phyloP scores from a whole-genome alignment of 202 grass and related monocot genomes.

The Musa balbisiana region DNA sequence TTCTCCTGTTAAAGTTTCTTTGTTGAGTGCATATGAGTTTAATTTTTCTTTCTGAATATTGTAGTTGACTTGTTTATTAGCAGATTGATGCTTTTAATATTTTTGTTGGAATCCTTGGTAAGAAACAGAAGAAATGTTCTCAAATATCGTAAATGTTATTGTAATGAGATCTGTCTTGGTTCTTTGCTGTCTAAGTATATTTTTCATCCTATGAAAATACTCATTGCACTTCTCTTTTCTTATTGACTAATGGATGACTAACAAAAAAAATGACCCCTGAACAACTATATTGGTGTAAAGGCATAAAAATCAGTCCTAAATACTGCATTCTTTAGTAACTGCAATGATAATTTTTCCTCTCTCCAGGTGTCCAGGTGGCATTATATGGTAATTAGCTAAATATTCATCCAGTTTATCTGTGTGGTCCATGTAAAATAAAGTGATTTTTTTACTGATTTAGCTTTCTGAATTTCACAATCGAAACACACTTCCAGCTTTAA shows the following conservation, averaged over 20 bases:
- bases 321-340: background rate
- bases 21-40: background rate
- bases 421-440: background rate
- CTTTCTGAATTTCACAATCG: background rate
- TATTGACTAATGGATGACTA: background rate
- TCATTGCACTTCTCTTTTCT: background rate
- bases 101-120: background rate
- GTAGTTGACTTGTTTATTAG: background rate
- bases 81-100: background rate
- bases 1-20: background rate
- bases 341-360: background rate
- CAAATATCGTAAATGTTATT: background rate
- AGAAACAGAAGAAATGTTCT: background rate
- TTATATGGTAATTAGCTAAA: background rate
- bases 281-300: background rate
- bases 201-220: background rate
- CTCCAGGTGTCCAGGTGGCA: background rate
- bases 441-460: background rate
- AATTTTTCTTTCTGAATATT: background rate
- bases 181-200: background rate
- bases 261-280: background rate
- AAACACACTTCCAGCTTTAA: background rate
- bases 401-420: background rate
- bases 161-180: background rate
- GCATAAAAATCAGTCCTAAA: background rate